Percentiles rank a stretch among this genome's conserved stretches.
Evolutionary conservation across 192 early-diverging fungal species (phyloP).

Genomic region (Dispira parvispora): DNA sequence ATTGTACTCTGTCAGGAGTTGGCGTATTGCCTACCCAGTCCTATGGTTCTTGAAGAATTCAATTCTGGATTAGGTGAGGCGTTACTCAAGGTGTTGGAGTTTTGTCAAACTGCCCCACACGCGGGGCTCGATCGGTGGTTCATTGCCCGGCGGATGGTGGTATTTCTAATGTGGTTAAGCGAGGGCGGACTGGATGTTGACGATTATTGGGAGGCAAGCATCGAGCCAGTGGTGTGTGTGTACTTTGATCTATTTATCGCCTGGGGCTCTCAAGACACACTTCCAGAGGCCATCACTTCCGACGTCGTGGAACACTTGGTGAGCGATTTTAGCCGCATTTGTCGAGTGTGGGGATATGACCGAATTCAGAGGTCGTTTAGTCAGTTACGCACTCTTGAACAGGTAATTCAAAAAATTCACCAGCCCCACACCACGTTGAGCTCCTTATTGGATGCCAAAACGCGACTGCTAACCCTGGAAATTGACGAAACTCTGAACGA

Average conservation of each 20-base stretch:
- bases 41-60: not conserved
- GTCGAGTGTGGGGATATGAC: conserved; percentile 9
- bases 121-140: not conserved
- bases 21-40: not conserved
- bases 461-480: not conserved
- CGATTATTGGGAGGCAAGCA: not conserved
- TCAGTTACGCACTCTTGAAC: not conserved
- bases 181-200: too few species aligned
- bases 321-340: not conserved
- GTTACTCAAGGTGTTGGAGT: not conserved
- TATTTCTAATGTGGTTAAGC: too few species aligned
- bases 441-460: conserved; percentile 1
- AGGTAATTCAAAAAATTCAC: not conserved
- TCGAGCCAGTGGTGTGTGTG: not conserved
- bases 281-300: too few species aligned
- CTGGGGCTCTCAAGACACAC: too few species aligned
- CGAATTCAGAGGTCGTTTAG: not conserved
- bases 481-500: not conserved
- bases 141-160: not conserved
- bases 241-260: conserved; percentile 8
- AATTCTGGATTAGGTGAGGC: not conserved
- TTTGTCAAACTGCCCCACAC: too few species aligned
- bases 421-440: not conserved
- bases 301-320: not conserved
- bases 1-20: not conserved